Conservation (phyloP, 192 early-diverging fungal genomes). For the Backusella macrospora region DNA sequence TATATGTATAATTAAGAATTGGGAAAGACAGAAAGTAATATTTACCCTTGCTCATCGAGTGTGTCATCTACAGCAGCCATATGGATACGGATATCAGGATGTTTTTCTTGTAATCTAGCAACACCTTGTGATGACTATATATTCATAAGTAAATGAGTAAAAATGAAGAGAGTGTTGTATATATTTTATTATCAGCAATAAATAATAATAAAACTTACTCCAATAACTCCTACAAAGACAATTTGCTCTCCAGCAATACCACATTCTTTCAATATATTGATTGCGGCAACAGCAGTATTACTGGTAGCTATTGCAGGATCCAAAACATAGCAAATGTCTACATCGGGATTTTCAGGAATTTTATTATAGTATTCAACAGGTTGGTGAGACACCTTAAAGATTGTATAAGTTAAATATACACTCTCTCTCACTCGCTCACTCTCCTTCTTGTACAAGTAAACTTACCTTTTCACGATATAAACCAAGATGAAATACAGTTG, state of each 20-base stretch:
- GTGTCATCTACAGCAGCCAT: slow-evolving; percentile 60
- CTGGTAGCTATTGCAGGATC: slow-evolving; percentile 85
- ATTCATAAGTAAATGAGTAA: background rate
- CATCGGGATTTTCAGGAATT: slow-evolving; percentile 66
- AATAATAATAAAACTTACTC: slow-evolving; percentile 41
- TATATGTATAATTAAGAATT: background rate
- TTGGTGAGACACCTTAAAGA: slow-evolving; percentile 60
- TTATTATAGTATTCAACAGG: slow-evolving; percentile 97
- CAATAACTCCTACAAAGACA: slow-evolving; percentile 70
- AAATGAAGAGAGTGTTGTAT: slow-evolving; percentile 33
- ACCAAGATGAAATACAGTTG: slow-evolving; percentile 78
- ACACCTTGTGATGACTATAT: slow-evolving; percentile 43
- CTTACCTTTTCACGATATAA: slow-evolving; percentile 76
- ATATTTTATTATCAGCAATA: background rate
- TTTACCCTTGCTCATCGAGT: slow-evolving; percentile 60
- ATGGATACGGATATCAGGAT: slow-evolving; percentile 62
- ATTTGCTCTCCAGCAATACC: slow-evolving; percentile 64
- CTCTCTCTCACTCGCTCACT: background rate
- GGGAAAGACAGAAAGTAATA: background rate
- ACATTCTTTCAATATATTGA: slow-evolving; percentile 81
- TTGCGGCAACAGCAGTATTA: slow-evolving; percentile 74
- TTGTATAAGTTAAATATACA: background rate
- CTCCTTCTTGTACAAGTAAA: background rate
- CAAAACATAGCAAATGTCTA: slow-evolving; percentile 72
- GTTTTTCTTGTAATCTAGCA: slow-evolving; percentile 27